These are phyloP conservation scores for Medicago arabica DNA, from an alignment of 306 rosid genomes.

Conservation along the genomic window DNA sequence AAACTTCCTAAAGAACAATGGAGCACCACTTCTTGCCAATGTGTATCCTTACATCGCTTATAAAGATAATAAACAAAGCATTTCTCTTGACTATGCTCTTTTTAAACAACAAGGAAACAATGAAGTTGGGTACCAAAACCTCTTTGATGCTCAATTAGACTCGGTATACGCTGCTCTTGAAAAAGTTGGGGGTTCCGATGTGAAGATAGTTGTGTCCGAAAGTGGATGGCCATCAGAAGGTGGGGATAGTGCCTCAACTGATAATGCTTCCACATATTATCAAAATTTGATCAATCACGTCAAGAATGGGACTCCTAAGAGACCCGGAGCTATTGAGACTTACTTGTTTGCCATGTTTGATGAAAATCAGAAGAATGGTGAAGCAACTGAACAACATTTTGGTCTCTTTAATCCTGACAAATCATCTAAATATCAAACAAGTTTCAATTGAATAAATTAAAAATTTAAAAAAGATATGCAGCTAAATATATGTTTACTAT, in stretches of 20 bases:
- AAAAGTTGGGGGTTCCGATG: conserved; percentile 44
- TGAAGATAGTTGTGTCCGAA: conserved; percentile 61
- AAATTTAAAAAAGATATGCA: background rate
- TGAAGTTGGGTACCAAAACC: conserved; percentile 52
- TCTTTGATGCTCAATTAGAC: conserved; percentile 61
- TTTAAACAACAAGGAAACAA: conserved; percentile 48
- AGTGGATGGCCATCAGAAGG: conserved; percentile 77
- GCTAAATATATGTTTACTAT: background rate
- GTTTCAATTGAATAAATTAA: conserved; percentile 30
- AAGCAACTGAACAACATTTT: conserved; percentile 46
- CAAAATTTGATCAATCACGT: conserved; percentile 56
- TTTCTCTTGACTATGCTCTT: conserved; percentile 52
- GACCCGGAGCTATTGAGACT: conserved; percentile 41
- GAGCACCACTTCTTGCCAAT: conserved; percentile 69
- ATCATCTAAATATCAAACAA: conserved; percentile 48
- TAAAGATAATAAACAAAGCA: background rate
- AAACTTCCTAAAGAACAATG: conserved; percentile 43
- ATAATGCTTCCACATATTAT: conserved; percentile 56
- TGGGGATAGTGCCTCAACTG: conserved; percentile 34
- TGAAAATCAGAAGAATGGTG: conserved; percentile 40
- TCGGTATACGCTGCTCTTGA: conserved; percentile 62
- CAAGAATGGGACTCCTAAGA: conserved; percentile 55
- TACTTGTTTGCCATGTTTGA: conserved; percentile 61
- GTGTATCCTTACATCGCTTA: conserved; percentile 63
- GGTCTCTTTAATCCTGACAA: conserved; percentile 51